Evolutionary conservation across 805 yeast genomes (phyloP).

Genomic region (Kuraishia piskuri): DNA sequence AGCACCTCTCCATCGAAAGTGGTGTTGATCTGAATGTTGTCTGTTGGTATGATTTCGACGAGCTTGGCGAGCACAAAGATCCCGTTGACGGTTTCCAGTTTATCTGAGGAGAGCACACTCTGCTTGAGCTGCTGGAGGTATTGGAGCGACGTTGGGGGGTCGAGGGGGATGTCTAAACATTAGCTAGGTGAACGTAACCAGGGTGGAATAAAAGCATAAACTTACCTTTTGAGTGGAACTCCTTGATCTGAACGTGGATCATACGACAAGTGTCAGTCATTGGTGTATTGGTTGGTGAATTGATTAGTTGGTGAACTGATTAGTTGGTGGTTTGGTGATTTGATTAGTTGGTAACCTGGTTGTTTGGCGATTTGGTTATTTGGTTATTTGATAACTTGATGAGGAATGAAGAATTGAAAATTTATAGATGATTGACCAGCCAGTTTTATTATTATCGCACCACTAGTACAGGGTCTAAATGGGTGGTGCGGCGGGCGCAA

Average conservation of each 20-base stretch:
- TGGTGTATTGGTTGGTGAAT: neutral
- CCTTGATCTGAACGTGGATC: slow-evolving; percentile 19
- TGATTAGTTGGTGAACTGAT: too few species aligned
- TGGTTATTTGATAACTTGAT: too few species aligned
- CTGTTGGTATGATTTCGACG: slow-evolving; percentile 35
- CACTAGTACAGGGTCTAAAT: too few species aligned
- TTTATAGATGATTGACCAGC: too few species aligned
- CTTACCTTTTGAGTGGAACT: slow-evolving; percentile 9
- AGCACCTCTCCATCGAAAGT: slow-evolving; percentile 20
- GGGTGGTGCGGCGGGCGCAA: neutral
- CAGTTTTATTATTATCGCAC: too few species aligned
- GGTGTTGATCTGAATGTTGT: slow-evolving; percentile 20
- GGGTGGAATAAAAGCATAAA: neutral
- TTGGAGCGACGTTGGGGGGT: slow-evolving; percentile 12
- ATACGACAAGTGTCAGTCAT: slow-evolving; percentile 12
- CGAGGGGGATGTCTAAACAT: slow-evolving; percentile 6
- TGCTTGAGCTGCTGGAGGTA: slow-evolving; percentile 21
- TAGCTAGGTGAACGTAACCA: neutral
- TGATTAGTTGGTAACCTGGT: too few species aligned
- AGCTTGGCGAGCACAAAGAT: slow-evolving; percentile 46
- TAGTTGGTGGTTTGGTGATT: too few species aligned
- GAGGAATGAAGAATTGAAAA: too few species aligned
- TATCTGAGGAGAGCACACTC: slow-evolving; percentile 36
- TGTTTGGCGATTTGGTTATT: too few species aligned
- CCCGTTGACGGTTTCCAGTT: slow-evolving; percentile 42